Evolutionary conservation across 805 yeast genomes (phyloP), one percentile per base, ranked within the genome.

Genomic region (Ogataea paradorogensis): DNA sequence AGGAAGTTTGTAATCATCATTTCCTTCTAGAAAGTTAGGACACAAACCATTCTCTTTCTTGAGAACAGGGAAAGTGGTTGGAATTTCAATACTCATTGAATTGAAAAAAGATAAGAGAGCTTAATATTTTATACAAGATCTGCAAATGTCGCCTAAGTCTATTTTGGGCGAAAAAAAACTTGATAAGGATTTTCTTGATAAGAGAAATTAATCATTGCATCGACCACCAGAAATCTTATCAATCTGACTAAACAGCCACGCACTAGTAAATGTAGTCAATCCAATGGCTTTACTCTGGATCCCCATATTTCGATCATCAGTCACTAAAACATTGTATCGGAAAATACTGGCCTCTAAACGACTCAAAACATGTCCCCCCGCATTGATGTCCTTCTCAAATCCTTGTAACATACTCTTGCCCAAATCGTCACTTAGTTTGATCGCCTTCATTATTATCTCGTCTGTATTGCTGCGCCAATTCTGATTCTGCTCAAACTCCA

Each of bases 221-320:
- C 69, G 67, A 25, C 73, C 73, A n/a, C 70, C 59, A 29, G 71
- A 65, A 20, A 71, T 58, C 31, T 56, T 56, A 40, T 74, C 81
- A 34, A 78, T 59, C 40, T 71, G 76, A 33, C 62, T 60, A 58
- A 78, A 78, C 35, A 80, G 65, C 85, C 85, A 80, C 43, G 71
- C 69, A 44, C 83, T 76, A 38, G 76, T 78, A 56, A 70, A 76
- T 31, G 77, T 71, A 6, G 73, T 64, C 27, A 78, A 66, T 1
- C 78, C 79, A n/a, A 73, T 65, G 3, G 76, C 64, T 51, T 77
- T 74, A 2, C 87, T 81, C 47, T 85, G 74, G 28, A 79, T 59
- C 46, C 84, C 67, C 85, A 84, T 79, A 47, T 80, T 82, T 40
- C 80, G 65, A 56, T 85, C 91, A 60, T 84, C 91, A 2, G 90